Evolutionary conservation across 176 grass and related monocot genomes (phyloP), one percentile per base, ranked within the genome.

Genomic region (Eragrostis curvula): DNA sequence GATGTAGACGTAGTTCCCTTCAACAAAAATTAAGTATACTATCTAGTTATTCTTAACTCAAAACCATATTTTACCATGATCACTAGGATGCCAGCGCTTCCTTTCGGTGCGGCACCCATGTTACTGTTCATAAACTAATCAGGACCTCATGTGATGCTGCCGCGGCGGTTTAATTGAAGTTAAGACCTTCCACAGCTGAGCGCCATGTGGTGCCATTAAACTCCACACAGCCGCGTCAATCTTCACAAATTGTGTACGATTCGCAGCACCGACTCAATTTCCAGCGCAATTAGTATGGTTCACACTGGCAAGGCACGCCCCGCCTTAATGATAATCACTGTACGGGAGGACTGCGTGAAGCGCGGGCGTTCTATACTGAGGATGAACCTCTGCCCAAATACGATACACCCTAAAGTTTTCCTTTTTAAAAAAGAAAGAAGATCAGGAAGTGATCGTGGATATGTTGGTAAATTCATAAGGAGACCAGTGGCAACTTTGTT

Each of bases 171-270:
- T 50, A 73, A 81, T 68, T n/a, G 11, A 27, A 23, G 14, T 49
- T 21, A 60, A 9, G 51, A 25, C 25, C 42, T 66, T 25, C 69
- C 15, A 13, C 46, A 18, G 55, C 36, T 9, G 59, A 56, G 18
- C 18, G 30, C 29, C 73, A 82, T 74, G 88, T 83, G 83, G 44
- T 51, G 84, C 8, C 68, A 90, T 83, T 58, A 86, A 86, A 79
- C 56, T 78, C 66, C 49, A 32, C 28, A 18, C 7, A 77, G 36
- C 36, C 21, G 7, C 45, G 52, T 46, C 69, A 4, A 10, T 61
- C 32, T 13, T 61, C 58, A 28, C 18, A 67, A n/a, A 25, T 25
- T 44, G 42, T 43, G 61, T 36, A 65, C 45, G 61, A 44, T 10
- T 78, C 17, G 59, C 75, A 3, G 15, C 48, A 30, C 10, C 76